phyloP scores from a whole-genome alignment of 371 early-diverging fungal genomes.

The Globomyces sp. region DNA sequence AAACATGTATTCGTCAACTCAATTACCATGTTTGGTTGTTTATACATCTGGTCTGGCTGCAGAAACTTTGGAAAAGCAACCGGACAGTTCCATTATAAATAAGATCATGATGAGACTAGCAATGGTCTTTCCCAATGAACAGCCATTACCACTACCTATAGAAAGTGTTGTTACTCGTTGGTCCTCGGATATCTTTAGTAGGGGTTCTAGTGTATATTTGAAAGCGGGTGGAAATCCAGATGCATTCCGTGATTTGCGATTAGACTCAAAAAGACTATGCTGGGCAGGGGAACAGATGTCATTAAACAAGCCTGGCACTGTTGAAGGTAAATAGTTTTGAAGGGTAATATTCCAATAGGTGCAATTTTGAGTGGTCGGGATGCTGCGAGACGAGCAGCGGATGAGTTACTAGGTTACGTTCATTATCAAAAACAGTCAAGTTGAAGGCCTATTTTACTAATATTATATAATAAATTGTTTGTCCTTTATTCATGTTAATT shows the following conservation, averaged over 20 bases:
- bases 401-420: constrained; percentile 21
- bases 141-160: constrained; percentile 25
- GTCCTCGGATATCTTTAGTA: constrained; percentile 20
- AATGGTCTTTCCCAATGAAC: constrained; percentile 19
- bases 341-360: constrained; percentile 9
- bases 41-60: constrained; percentile 29
- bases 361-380: constrained; percentile 29
- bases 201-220: neutral
- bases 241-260: neutral
- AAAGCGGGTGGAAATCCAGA: neutral
- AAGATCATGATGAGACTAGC: constrained; percentile 19
- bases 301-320: constrained; percentile 25
- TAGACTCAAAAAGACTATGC: constrained; percentile 20
- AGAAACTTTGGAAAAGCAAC: constrained; percentile 21
- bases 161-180: constrained; percentile 32
- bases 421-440: too few relatives aligned
- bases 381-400: constrained; percentile 22
- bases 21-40: constrained; percentile 25
- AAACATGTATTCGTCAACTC: constrained; percentile 22
- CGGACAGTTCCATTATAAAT: constrained; percentile 16
- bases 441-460: too few relatives aligned
- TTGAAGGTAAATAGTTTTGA: constrained; percentile 20
- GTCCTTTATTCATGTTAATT: too few relatives aligned
- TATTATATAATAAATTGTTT: too few relatives aligned
- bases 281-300: constrained; percentile 35